Conservation (phyloP, 2,329 filamentous ascomycete species). For the Phyllosticta citrichinensis region DNA sequence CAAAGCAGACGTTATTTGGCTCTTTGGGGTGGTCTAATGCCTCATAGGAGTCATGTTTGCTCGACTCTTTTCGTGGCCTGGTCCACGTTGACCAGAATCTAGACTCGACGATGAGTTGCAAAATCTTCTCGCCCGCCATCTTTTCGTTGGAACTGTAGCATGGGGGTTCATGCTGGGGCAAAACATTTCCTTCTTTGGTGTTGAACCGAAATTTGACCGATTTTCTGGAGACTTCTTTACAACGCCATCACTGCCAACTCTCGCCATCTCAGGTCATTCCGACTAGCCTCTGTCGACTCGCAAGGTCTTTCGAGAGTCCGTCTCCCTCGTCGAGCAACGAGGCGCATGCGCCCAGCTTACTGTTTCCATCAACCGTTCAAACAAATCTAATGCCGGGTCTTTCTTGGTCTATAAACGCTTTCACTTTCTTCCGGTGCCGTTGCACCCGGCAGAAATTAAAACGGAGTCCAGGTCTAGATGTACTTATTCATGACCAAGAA, state of each 20-base stretch:
- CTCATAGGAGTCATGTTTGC: not conserved
- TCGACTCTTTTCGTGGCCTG: not conserved
- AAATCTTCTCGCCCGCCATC: not conserved
- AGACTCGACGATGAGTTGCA: not conserved
- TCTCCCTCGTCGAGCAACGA: no score
- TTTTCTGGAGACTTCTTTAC: not conserved
- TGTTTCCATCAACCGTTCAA: no score
- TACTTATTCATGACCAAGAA: no score
- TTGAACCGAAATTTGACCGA: not conserved
- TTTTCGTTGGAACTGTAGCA: not conserved
- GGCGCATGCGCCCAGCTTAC: no score
- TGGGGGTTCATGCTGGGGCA: no score
- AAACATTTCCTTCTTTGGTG: no score
- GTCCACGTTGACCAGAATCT: not conserved
- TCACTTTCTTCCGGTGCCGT: no score
- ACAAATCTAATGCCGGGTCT: no score
- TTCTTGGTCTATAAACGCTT: no score
- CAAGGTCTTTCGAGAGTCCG: no score
- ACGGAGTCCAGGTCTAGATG: no score
- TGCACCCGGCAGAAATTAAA: no score
- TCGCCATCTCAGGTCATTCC: not conserved
- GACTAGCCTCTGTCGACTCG: not conserved
- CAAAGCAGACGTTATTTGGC: not conserved
- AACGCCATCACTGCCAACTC: not conserved
- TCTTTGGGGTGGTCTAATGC: not conserved